These are phyloP conservation scores for Hypholoma sublateritium DNA, from an alignment of 768 basidiomycete genomes.

Conservation along the genomic window DNA sequence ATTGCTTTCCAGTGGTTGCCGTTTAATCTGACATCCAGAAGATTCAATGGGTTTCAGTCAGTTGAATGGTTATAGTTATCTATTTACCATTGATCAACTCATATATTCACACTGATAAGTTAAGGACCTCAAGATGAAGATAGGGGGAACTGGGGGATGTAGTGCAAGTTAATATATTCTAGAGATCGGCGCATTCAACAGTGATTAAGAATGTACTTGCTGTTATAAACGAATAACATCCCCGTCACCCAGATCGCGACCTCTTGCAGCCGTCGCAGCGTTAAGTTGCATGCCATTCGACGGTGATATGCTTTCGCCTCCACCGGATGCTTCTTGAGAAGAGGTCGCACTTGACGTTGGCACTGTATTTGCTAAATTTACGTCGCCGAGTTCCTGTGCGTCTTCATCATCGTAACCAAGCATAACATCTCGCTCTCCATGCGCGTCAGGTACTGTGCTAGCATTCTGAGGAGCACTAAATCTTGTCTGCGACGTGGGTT, in stretches of 20 bases:
- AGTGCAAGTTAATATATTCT: background rate
- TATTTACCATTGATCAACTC: no score
- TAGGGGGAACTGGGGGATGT: background rate
- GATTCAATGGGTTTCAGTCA: no score
- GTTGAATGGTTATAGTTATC: no score
- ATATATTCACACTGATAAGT: no score
- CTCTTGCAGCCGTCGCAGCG: conserved; percentile 18
- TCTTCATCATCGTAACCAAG: conserved; percentile 26
- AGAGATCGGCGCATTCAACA: background rate
- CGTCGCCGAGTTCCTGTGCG: conserved; percentile 18
- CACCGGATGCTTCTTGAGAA: conserved; percentile 3
- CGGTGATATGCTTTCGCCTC: background rate
- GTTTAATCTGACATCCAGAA: no score
- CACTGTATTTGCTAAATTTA: conserved; percentile 6
- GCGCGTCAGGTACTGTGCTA: conserved; percentile 6
- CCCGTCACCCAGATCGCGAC: conserved; percentile 19
- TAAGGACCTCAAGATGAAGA: no score
- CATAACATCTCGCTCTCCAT: conserved; percentile 34
- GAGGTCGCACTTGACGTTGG: background rate
- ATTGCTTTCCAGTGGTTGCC: no score
- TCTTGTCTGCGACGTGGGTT: conserved; percentile 9
- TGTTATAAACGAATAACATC: conserved; percentile 18
- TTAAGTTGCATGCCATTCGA: conserved; percentile 7
- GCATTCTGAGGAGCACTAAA: conserved; percentile 11
- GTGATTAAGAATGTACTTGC: background rate